Conservation (phyloP, 2,329 filamentous ascomycete genomes). For the Colletotrichum orchidophilum region DNA sequence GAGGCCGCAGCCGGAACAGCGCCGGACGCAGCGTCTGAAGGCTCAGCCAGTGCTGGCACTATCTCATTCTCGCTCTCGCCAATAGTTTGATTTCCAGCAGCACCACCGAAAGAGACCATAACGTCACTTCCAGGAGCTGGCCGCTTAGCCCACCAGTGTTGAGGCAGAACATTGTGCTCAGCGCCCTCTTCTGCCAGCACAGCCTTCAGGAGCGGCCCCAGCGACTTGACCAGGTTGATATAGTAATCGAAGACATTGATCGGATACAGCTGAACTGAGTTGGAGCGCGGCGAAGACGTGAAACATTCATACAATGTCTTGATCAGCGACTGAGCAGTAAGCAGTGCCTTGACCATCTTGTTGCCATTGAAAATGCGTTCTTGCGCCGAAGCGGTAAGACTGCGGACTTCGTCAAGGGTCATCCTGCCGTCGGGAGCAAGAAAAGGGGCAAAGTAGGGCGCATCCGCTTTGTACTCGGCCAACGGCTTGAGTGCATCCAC, state of each 20-base stretch:
- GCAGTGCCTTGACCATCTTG: constrained; percentile 78
- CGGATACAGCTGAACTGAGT: constrained; percentile 72
- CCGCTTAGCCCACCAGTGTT: constrained; percentile 61
- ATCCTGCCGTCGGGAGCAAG: constrained; percentile 56
- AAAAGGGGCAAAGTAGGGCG: constrained; percentile 77
- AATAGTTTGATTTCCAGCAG: background rate
- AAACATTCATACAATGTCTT: constrained; percentile 80
- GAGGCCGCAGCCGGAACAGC: constrained; percentile 36
- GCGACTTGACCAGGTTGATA: constrained; percentile 73
- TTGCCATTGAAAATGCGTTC: constrained; percentile 73
- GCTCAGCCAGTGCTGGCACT: constrained; percentile 44
- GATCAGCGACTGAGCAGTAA: constrained; percentile 80
- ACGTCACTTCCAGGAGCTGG: constrained; percentile 26
- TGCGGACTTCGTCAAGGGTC: constrained; percentile 44
- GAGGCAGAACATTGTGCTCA: constrained; percentile 77
- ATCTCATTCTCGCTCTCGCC: constrained; percentile 41
- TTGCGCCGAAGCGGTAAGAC: constrained; percentile 46
- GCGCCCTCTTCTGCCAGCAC: constrained; percentile 87
- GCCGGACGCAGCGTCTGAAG: constrained; percentile 41
- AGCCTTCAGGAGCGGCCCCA: constrained; percentile 81
- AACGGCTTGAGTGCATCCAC: constrained; percentile 76
- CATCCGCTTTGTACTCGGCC: constrained; percentile 58
- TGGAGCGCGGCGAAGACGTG: constrained; percentile 72
- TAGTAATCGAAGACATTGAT: constrained; percentile 91
- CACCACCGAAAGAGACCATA: constrained; percentile 11